phyloP scores from a whole-genome alignment of 495 filamentous ascomycete genomes.

The Trichoderma virens region DNA sequence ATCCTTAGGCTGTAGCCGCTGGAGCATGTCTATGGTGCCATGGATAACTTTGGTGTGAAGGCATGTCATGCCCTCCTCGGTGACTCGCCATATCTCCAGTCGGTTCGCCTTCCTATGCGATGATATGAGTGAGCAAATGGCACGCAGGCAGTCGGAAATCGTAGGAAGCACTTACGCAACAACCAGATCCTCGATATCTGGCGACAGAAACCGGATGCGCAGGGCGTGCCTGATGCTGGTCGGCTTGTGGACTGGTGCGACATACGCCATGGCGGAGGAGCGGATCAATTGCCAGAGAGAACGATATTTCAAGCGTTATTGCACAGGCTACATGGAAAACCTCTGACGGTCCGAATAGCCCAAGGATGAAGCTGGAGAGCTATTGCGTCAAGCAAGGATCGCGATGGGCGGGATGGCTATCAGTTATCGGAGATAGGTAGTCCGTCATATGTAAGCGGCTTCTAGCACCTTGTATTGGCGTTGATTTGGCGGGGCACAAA shows the following conservation, averaged over 20 bases:
- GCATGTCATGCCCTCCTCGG: conserved; percentile 32
- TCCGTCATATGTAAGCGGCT: background rate
- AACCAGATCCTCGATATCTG: conserved; percentile 72
- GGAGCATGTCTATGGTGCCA: conserved; percentile 78
- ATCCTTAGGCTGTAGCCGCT: conserved; percentile 67
- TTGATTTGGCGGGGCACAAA: background rate
- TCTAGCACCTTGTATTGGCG: background rate
- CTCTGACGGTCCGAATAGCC: background rate
- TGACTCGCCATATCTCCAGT: conserved; percentile 69
- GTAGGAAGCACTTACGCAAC: conserved; percentile 58
- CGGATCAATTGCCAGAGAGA: background rate
- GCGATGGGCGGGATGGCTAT: background rate
- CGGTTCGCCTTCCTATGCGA: conserved; percentile 77
- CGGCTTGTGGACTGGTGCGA: conserved; percentile 87
- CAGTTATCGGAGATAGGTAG: conserved; percentile 4
- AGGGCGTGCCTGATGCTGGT: conserved; percentile 85
- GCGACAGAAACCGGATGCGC: conserved; percentile 63
- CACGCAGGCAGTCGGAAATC: conserved; percentile 11
- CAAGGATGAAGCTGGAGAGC: background rate
- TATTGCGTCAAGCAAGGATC: background rate
- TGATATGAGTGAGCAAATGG: conserved; percentile 12
- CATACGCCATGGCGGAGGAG: conserved; percentile 66
- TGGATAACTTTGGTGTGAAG: conserved; percentile 62
- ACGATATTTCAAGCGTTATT: background rate
- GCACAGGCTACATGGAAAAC: background rate